Evolutionary conservation across 805 yeast genomes (phyloP).

Genomic region (Myxozyma melibiosi): DNA sequence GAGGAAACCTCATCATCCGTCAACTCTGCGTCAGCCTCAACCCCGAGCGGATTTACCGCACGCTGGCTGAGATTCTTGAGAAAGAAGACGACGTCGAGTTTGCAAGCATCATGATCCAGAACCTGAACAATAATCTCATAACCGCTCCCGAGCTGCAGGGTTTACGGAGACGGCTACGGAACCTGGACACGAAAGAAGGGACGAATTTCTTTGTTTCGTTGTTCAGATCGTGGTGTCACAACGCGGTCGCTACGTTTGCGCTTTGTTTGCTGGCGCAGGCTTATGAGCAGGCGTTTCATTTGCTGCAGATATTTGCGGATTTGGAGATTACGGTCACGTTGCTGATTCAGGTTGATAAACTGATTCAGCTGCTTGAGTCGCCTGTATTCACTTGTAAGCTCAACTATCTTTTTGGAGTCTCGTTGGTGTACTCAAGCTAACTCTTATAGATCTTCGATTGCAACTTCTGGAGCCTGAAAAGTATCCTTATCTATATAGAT

Average conservation of each 20-base stretch:
- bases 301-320: constrained; percentile 77
- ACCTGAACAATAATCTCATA: constrained; percentile 79
- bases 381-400: constrained; percentile 71
- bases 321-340: constrained; percentile 78
- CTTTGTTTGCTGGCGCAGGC: constrained; percentile 84
- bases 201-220: constrained; percentile 70
- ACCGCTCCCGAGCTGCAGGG: constrained; percentile 79
- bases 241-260: constrained; percentile 84
- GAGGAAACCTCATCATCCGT: constrained; percentile 82
- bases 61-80: constrained; percentile 74
- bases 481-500: constrained; percentile 78
- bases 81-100: constrained; percentile 65
- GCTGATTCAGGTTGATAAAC: constrained; percentile 81
- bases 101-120: constrained; percentile 79
- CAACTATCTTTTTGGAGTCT: too few relatives aligned
- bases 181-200: constrained; percentile 63
- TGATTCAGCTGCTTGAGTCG: constrained; percentile 87
- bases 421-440: background rate
- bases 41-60: constrained; percentile 79
- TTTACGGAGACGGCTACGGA: constrained; percentile 68
- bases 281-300: constrained; percentile 83
- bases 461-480: constrained; percentile 87
- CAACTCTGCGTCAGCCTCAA: constrained; percentile 79
- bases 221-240: constrained; percentile 89
- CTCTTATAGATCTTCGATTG: constrained; percentile 59